Percentiles rank a stretch among this genome's conserved stretches.
Conservation (phyloP, 1,284 basidiomycete genomes). For the Inonotus obliquus region DNA sequence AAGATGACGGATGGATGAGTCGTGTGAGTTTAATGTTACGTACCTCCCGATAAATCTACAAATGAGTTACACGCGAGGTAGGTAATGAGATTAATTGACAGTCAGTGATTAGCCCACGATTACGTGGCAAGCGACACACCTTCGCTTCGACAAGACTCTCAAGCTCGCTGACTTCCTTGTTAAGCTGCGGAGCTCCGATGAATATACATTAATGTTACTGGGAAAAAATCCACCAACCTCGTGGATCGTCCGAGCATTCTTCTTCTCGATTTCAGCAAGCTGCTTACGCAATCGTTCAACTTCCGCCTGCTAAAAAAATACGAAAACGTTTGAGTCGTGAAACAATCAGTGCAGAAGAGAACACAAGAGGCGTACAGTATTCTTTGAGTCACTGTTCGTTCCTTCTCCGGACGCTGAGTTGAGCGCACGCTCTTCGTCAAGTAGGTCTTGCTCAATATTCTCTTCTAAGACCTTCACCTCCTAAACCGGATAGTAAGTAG, state of each 20-base stretch:
- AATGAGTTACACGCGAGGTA: constrained; percentile 8
- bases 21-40: constrained; percentile 18
- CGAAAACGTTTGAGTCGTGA: not conserved
- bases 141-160: constrained; percentile 89
- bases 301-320: constrained; percentile 42
- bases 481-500: constrained; percentile 32
- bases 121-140: constrained; percentile 35
- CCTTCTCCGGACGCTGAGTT: constrained; percentile 28
- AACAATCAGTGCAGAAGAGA: not conserved
- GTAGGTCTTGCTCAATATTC: constrained; percentile 62
- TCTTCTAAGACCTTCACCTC: constrained; percentile 71
- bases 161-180: constrained; percentile 87
- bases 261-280: constrained; percentile 65
- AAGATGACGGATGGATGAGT: not conserved
- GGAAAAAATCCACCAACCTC: constrained; percentile 44
- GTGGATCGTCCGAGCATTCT: constrained; percentile 62
- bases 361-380: constrained; percentile 41
- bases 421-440: constrained; percentile 45
- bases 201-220: not conserved
- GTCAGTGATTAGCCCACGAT: not conserved
- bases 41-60: constrained; percentile 82
- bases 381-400: constrained; percentile 24
- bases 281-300: constrained; percentile 67
- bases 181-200: constrained; percentile 48
- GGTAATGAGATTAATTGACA: not conserved